These are phyloP conservation scores for Stenogyne calaminthoides DNA, from an alignment of 305 asterid species.

Conservation along the genomic window DNA sequence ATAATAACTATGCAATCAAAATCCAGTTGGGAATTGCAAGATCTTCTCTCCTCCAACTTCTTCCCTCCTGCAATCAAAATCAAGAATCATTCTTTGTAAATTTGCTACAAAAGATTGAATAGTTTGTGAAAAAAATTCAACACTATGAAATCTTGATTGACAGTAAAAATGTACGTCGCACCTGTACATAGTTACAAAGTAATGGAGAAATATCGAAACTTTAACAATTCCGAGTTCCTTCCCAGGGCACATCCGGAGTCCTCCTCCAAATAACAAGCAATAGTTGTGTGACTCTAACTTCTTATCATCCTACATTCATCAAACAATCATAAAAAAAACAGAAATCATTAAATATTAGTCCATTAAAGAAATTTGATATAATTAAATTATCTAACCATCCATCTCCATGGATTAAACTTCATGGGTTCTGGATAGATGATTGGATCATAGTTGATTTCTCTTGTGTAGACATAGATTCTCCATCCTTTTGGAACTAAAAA, in stretches of 20 bases:
- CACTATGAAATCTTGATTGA: background rate
- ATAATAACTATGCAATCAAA: no score
- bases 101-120: background rate
- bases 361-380: background rate
- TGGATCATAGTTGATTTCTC: slow-evolving; percentile 80
- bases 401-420: slow-evolving; percentile 76
- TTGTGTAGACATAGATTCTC: slow-evolving; percentile 67
- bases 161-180: slow-evolving; percentile 9
- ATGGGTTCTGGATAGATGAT: slow-evolving; percentile 60
- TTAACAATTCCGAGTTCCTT: slow-evolving; percentile 68
- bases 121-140: background rate
- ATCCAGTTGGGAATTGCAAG: slow-evolving; percentile 44
- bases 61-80: slow-evolving; percentile 47
- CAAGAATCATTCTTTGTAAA: background rate
- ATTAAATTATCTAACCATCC: slow-evolving; percentile 52
- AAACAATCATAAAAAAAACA: background rate
- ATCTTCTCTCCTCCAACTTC: slow-evolving; percentile 53
- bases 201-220: slow-evolving; percentile 63
- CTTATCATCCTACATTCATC: slow-evolving; percentile 40
- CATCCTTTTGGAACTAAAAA: slow-evolving; percentile 65
- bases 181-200: slow-evolving; percentile 66
- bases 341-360: background rate
- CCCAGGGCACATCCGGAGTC: slow-evolving; percentile 70
- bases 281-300: slow-evolving; percentile 54
- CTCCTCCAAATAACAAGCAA: slow-evolving; percentile 63